Percentiles rank a stretch among this genome's conserved stretches.
phyloP scores from a whole-genome alignment of 805 yeast species.

The Barnettozyma pratensis region DNA sequence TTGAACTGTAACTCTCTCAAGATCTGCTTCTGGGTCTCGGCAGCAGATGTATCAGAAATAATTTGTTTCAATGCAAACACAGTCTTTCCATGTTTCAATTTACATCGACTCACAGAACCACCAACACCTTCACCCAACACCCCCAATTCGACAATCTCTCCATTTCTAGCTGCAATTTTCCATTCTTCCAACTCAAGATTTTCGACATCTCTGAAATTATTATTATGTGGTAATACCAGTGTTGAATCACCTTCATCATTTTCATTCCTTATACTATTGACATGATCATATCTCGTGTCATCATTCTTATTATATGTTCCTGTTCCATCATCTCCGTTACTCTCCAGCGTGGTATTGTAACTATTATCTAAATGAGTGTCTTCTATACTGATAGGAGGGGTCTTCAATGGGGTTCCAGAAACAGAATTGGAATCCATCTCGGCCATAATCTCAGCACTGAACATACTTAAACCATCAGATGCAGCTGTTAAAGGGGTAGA shows the following conservation, averaged over 20 bases:
- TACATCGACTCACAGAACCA: constrained; percentile 83
- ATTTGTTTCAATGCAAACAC: constrained; percentile 76
- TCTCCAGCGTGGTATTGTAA: not conserved
- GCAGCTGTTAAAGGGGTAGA: constrained; percentile 29
- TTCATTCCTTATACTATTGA: not conserved
- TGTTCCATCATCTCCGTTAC: not conserved
- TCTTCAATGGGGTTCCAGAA: not conserved
- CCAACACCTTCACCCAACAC: constrained; percentile 92
- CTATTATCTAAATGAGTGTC: not conserved
- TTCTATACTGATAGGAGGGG: not conserved
- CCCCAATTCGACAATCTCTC: constrained; percentile 62
- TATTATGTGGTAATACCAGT: not conserved
- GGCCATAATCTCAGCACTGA: constrained; percentile 28
- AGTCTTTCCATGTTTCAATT: constrained; percentile 48
- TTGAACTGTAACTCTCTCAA: constrained; percentile 88
- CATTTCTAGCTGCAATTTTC: constrained; percentile 53
- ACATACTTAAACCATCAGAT: constrained; percentile 23
- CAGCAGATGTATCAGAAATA: constrained; percentile 52
- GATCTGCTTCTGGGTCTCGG: constrained; percentile 80
- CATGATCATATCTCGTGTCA: not conserved
- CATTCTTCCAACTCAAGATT: constrained; percentile 71
- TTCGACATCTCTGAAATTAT: constrained; percentile 35
- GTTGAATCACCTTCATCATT: constrained; percentile 8
- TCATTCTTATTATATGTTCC: not conserved
- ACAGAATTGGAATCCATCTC: constrained; percentile 17